Percentiles rank a stretch among this genome's conserved stretches.
Evolutionary conservation across 805 yeast genomes (phyloP).

Genomic region (Citeromyces matritensis): DNA sequence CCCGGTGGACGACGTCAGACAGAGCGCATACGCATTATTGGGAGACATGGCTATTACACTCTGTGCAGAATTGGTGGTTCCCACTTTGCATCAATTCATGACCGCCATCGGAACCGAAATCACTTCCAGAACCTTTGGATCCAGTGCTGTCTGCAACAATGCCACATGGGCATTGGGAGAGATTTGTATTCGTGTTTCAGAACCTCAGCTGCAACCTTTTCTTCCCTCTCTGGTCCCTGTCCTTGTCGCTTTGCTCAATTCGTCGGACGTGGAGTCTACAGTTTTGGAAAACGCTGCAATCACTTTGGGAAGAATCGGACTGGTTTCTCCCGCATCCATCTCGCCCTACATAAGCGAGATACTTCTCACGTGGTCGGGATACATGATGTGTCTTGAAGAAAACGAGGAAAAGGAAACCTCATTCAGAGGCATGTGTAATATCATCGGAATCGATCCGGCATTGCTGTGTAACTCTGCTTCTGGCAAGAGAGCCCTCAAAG

Average conservation of each 20-base stretch:
- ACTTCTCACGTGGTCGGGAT: slow-evolving; percentile 55
- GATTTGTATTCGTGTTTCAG: slow-evolving; percentile 44
- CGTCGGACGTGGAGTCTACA: slow-evolving; percentile 38
- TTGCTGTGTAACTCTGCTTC: slow-evolving; percentile 33
- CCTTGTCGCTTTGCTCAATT: slow-evolving; percentile 43
- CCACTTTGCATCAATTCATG: slow-evolving; percentile 35
- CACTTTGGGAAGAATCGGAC: slow-evolving; percentile 77
- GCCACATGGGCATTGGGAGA: slow-evolving; percentile 94
- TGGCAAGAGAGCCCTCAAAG: slow-evolving; percentile 29
- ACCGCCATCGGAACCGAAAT: slow-evolving; percentile 59
- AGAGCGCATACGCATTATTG: slow-evolving; percentile 74
- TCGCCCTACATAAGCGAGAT: slow-evolving; percentile 45
- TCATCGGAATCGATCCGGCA: slow-evolving; percentile 51
- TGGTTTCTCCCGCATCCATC: slow-evolving; percentile 40
- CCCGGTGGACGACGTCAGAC: slow-evolving; percentile 77
- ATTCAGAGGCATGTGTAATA: slow-evolving; percentile 68
- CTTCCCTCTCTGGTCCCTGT: slow-evolving; percentile 36
- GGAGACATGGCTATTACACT: slow-evolving; percentile 76
- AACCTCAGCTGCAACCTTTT: slow-evolving; percentile 32
- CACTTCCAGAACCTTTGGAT: slow-evolving; percentile 29
- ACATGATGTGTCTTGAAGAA: slow-evolving; percentile 52
- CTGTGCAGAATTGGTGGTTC: slow-evolving; percentile 26
- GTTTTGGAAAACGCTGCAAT: slow-evolving; percentile 82
- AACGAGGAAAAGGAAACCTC: slow-evolving; percentile 84
- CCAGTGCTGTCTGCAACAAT: slow-evolving; percentile 64